Conservation (phyloP, 192 early-diverging fungal genomes). For the Linnemannia hyalina region DNA sequence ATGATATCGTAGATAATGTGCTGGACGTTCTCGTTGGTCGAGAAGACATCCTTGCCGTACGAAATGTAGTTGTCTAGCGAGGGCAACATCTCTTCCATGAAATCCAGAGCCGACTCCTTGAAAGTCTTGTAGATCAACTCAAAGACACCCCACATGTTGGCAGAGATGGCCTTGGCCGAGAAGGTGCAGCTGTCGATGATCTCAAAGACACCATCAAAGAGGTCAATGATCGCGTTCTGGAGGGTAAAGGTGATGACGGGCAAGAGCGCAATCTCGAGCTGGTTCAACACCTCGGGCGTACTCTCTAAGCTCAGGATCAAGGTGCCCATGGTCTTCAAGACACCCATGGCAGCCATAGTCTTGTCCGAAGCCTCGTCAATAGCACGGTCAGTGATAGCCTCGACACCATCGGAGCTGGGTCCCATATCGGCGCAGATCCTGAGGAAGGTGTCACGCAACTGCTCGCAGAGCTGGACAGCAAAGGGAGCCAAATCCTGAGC, state of each 20-base stretch:
- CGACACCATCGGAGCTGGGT: slow-evolving; percentile 48
- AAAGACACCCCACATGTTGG: slow-evolving; percentile 88
- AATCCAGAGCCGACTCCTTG: slow-evolving; percentile 86
- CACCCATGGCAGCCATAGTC: slow-evolving; percentile 89
- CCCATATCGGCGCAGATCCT: slow-evolving; percentile 76
- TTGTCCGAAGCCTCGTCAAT: slow-evolving; percentile 83
- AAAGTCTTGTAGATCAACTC: slow-evolving; percentile 82
- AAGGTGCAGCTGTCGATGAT: slow-evolving; percentile 91
- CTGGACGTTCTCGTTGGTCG: slow-evolving; percentile 75
- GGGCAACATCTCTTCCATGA: slow-evolving; percentile 92
- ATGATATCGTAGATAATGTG: slow-evolving; percentile 87
- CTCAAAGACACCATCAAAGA: slow-evolving; percentile 91
- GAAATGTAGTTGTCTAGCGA: slow-evolving; percentile 92
- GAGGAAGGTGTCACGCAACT: slow-evolving; percentile 90
- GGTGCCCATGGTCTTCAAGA: slow-evolving; percentile 91
- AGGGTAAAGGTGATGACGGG: slow-evolving; percentile 86
- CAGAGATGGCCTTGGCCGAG: slow-evolving; percentile 85
- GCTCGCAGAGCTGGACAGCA: slow-evolving; percentile 88
- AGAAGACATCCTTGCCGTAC: slow-evolving; percentile 86
- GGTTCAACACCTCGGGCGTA: slow-evolving; percentile 81
- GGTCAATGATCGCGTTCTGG: slow-evolving; percentile 80
- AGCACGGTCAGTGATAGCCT: slow-evolving; percentile 64
- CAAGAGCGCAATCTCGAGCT: slow-evolving; percentile 83
- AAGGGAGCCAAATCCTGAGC: slow-evolving; percentile 93
- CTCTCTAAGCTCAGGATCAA: slow-evolving; percentile 89